Evolutionary conservation across 768 basidiomycete species (phyloP), one percentile per base, ranked within the genome.

Genomic region (Phanerochaete carnosa): DNA sequence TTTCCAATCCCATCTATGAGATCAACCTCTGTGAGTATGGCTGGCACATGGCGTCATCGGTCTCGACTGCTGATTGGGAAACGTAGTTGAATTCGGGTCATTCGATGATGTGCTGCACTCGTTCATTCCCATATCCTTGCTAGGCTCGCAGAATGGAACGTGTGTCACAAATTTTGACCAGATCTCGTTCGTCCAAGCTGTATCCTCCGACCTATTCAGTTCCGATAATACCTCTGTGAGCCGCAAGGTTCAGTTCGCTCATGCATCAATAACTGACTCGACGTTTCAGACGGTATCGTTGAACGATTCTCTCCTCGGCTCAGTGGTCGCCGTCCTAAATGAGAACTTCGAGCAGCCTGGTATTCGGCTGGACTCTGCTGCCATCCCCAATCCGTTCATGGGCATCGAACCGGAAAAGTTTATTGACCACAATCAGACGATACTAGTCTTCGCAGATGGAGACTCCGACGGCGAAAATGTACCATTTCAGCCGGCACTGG

Each of bases 141-240:
- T 83, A 5, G 94, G 94, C 7, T 91, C 90, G 0, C 84, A 83
- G 61, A 70, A 75, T 6, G 81, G 83, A 9, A 72, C 82, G 1
- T 95, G 94, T 70, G 85, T 86, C 15, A 83, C 80, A 3, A 86
- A 85, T 4, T 93, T 91, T 65, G 90, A 93, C 68, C 88, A 89
- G 70, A 83, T 80, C 0, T 81, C 80, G 0, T 94, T 91, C 69
- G 69, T 93, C 35, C 87, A 90, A 78, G 91, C 89, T 8, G 84
- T 83, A 1, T 91, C 90, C 37, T 83, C 89, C 16, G 86, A 81
- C 64, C 69, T 89, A 26, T 90, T 89, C 73, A 86, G 86, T 64
- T 84, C 83, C 63, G 57, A 75, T 62, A 50, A 62, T 11, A 46
- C 55, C 12, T 22, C 13, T 22, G 8, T 43, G 8, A 26, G 11